Evolutionary conservation across 2,329 filamentous ascomycete genomes (phyloP).

Genomic region (Didymella exigua): DNA sequence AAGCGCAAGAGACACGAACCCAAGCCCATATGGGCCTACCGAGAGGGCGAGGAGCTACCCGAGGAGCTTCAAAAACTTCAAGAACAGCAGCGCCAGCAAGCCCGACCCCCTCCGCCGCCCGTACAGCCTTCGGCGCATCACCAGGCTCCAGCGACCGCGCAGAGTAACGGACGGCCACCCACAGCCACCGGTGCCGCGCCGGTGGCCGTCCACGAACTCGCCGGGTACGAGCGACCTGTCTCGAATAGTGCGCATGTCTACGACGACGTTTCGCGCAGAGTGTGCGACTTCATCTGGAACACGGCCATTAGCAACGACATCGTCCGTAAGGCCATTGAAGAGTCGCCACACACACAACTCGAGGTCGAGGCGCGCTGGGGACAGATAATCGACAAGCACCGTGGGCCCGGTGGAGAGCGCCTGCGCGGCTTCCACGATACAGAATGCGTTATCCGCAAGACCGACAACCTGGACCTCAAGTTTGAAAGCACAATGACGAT

Average conservation of each 20-base stretch:
- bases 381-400: slow-evolving; percentile 71
- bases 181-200: slow-evolving; percentile 16
- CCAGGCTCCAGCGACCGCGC: slow-evolving; percentile 21
- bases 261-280: slow-evolving; percentile 73
- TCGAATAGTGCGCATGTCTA: slow-evolving; percentile 69
- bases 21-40: slow-evolving; percentile 46
- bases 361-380: slow-evolving; percentile 97
- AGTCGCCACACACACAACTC: slow-evolving; percentile 70
- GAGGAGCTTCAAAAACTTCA: slow-evolving; percentile 33
- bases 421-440: slow-evolving; percentile 73
- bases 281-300: slow-evolving; percentile 82
- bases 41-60: slow-evolving; percentile 35
- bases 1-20: slow-evolving; percentile 47
- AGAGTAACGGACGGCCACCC: slow-evolving; percentile 28
- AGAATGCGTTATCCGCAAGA: slow-evolving; percentile 42
- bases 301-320: slow-evolving; percentile 72
- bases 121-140: slow-evolving; percentile 24
- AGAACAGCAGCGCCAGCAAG: slow-evolving; percentile 27
- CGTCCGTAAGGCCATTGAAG: slow-evolving; percentile 55
- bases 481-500: slow-evolving; percentile 93
- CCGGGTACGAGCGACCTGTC: slow-evolving; percentile 63
- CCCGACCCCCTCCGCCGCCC: slow-evolving; percentile 27
- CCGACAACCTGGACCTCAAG: slow-evolving; percentile 29
- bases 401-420: slow-evolving; percentile 60
- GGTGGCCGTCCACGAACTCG: slow-evolving; percentile 21